Conservation (phyloP, 2,329 filamentous ascomycete genomes). For the Penicillium sp. region DNA sequence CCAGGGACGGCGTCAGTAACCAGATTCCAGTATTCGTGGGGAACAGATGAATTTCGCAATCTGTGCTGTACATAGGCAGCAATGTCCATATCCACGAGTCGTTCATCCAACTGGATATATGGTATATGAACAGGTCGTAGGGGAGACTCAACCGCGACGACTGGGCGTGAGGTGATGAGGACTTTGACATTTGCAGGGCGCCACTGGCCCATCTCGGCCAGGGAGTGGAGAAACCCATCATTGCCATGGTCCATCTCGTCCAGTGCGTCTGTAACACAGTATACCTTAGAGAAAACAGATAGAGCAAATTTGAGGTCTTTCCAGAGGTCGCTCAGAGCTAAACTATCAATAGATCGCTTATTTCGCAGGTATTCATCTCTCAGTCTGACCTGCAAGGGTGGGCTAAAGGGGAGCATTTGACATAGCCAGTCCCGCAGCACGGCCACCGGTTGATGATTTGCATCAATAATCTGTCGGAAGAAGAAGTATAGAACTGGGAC, state of each 20-base stretch:
- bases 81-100: conserved; percentile 12
- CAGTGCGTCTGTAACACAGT: conserved; percentile 46
- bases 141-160: not conserved
- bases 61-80: conserved; percentile 14
- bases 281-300: conserved; percentile 25
- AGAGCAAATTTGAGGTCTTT: conserved; percentile 6
- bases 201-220: conserved; percentile 37
- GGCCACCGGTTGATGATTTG: conserved; percentile 16
- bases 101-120: conserved; percentile 11
- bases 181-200: conserved; percentile 41
- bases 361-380: not conserved
- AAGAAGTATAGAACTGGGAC: conserved; percentile 22
- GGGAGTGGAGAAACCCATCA: conserved; percentile 36
- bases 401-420: conserved; percentile 11
- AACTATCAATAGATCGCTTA: not conserved
- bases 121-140: conserved; percentile 5
- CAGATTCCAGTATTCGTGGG: conserved; percentile 4
- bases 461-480: conserved; percentile 25
- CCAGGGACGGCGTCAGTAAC: conserved; percentile 16
- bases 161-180: conserved; percentile 47
- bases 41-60: conserved; percentile 8
- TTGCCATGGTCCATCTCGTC: conserved; percentile 49
- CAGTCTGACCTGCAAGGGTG: conserved; percentile 9
- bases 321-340: conserved; percentile 15
- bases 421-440: conserved; percentile 23